These are phyloP conservation scores for Geotrichum aggregatum DNA, from an alignment of 1,139 yeast species.

Conservation along the genomic window DNA sequence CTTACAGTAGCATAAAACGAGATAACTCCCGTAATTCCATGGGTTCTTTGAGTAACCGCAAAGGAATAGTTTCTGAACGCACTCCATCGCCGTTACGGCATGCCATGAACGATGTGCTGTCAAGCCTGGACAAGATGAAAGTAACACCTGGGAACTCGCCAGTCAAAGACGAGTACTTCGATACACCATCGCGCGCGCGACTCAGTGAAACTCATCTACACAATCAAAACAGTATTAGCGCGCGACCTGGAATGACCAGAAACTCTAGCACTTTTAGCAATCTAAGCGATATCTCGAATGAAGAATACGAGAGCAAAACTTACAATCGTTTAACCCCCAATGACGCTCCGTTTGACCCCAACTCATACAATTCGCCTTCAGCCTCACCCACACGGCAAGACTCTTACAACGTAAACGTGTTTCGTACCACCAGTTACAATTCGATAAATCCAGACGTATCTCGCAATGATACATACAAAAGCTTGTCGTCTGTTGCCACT, in stretches of 20 bases:
- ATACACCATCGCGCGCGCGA: not conserved
- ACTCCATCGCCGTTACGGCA: constrained; percentile 52
- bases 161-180: not conserved
- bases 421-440: constrained; percentile 8
- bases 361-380: constrained; percentile 26
- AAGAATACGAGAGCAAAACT: not conserved
- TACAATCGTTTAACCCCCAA: constrained; percentile 13
- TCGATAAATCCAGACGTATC: constrained; percentile 26
- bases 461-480: constrained; percentile 29
- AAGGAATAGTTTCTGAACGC: constrained; percentile 30
- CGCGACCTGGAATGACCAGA: not conserved
- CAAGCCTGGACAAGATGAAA: constrained; percentile 33
- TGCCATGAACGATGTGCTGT: constrained; percentile 39
- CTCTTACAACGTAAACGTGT: constrained; percentile 3
- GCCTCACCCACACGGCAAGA: constrained; percentile 11
- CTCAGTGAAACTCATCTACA: not conserved
- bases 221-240: not conserved
- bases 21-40: constrained; percentile 46
- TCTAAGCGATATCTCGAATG: not conserved
- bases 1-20: constrained; percentile 12
- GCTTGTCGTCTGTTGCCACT: constrained; percentile 30
- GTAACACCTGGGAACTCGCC: constrained; percentile 6
- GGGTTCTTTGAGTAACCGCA: constrained; percentile 40
- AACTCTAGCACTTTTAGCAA: constrained; percentile 1
- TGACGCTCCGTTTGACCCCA: constrained; percentile 33